Percentiles rank a stretch among this genome's conserved stretches.
Conservation (phyloP, 192 early-diverging fungal species). For the Funneliformis geosporum region DNA sequence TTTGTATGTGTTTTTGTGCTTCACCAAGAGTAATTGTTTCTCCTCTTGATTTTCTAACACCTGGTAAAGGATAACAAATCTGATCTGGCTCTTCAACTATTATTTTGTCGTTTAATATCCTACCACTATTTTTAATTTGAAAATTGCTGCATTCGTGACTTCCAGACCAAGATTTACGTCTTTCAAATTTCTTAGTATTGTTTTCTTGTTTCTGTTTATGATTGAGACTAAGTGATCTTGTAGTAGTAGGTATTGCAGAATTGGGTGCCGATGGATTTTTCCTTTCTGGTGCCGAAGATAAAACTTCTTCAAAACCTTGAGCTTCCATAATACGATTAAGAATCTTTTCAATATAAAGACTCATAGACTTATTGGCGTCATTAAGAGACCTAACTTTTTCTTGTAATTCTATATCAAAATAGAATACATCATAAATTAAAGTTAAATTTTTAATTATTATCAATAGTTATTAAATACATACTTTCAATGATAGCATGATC, state of each 20-base stretch:
- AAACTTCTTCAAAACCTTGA: constrained; percentile 24
- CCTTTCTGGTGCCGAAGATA: constrained; percentile 4
- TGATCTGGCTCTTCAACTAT: neutral
- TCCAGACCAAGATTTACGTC: constrained; percentile 21
- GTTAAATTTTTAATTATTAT: too few species aligned
- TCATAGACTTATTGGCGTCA: constrained; percentile 70
- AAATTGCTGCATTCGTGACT: neutral
- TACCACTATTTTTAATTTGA: neutral
- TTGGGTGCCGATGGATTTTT: neutral
- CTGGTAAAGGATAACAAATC: neutral
- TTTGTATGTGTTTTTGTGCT: neutral
- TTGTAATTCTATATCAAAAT: constrained; percentile 41
- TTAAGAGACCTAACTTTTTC: constrained; percentile 60
- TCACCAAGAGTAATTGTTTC: neutral
- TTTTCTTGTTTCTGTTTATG: neutral
- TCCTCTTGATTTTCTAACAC: neutral
- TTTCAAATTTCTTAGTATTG: constrained; percentile 12
- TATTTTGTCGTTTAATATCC: neutral
- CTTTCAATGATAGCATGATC: constrained; percentile 24
- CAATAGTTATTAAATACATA: constrained; percentile 17
- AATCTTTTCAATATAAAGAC: constrained; percentile 78
- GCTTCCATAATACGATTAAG: constrained; percentile 67
- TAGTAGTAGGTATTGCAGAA: constrained; percentile 7
- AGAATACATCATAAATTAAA: too few species aligned
- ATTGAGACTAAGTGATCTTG: neutral